Evolutionary conservation across 345 rosid genomes (phyloP).

Genomic region (Dipteronia sinensis): DNA sequence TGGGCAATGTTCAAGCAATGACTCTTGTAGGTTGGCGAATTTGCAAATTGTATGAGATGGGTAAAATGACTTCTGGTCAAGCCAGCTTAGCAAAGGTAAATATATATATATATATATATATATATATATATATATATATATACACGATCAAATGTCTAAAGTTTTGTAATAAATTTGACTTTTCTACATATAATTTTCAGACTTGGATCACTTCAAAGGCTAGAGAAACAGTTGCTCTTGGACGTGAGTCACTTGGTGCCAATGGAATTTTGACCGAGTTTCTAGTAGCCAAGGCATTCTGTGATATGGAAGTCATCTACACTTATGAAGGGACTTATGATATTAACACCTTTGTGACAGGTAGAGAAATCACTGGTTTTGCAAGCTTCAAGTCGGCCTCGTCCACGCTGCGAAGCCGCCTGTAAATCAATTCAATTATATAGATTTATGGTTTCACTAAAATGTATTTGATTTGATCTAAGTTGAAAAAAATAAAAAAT

Average conservation of each 20-base stretch:
- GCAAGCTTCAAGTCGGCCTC: conserved; percentile 81
- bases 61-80: conserved; percentile 89
- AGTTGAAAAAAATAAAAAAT: too few species aligned
- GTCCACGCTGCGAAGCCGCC: conserved; percentile 56
- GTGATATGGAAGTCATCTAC: conserved; percentile 94
- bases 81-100: conserved; percentile 98
- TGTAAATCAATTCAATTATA: conserved; percentile 26
- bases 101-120: too few species aligned
- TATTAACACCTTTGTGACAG: conserved; percentile 87
- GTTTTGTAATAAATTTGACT: background rate
- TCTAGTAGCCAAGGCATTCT: conserved; percentile 16
- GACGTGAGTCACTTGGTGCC: conserved; percentile 93
- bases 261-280: conserved; percentile 84
- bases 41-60: conserved; percentile 83
- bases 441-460: too few species aligned
- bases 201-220: conserved; percentile 78
- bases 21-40: conserved; percentile 92
- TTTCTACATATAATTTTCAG: conserved; percentile 34
- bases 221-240: conserved; percentile 79
- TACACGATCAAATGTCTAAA: background rate
- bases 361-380: conserved; percentile 88
- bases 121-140: too few species aligned
- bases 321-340: conserved; percentile 96
- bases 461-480: too few species aligned
- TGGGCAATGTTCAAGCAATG: conserved; percentile 93